A percentile compares a stretch with the other conserved stretches of the same genome.
phyloP scores from a whole-genome alignment of 2,329 filamentous ascomycete genomes.

The Pseudomassariella vexata region DNA sequence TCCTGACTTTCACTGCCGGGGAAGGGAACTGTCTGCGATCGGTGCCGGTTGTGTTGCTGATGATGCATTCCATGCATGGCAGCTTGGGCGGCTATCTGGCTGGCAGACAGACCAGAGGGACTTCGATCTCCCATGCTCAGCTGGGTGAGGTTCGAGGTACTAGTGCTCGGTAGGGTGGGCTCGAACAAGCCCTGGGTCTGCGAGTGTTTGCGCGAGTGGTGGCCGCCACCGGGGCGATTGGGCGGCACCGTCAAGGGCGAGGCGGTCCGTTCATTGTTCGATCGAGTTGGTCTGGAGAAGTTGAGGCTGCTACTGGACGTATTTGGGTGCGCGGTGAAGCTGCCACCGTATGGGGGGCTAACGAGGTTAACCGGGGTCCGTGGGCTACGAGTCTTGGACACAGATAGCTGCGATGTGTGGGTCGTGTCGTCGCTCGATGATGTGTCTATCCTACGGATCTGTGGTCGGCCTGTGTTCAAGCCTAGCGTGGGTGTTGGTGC shows the following conservation, averaged over 20 bases:
- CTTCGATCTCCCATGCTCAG: slow-evolving; percentile 37
- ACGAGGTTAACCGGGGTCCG: slow-evolving; percentile 29
- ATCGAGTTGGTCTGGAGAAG: slow-evolving; percentile 50
- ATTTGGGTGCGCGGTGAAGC: slow-evolving; percentile 41
- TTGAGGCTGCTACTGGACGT: slow-evolving; percentile 44
- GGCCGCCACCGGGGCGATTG: slow-evolving; percentile 28
- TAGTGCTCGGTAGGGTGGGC: slow-evolving; percentile 61
- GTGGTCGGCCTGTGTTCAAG: slow-evolving; percentile 25
- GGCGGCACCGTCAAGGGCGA: slow-evolving; percentile 38
- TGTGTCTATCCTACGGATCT: slow-evolving; percentile 38
- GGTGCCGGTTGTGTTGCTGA: slow-evolving; percentile 49
- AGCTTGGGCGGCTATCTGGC: slow-evolving; percentile 74
- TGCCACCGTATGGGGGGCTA: slow-evolving; percentile 43
- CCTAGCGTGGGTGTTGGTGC: slow-evolving; percentile 19
- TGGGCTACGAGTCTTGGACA: slow-evolving; percentile 38
- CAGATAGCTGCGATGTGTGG: slow-evolving; percentile 16
- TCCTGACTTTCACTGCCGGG: slow-evolving; percentile 39
- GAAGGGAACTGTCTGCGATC: slow-evolving; percentile 68
- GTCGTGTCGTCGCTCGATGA: slow-evolving; percentile 37
- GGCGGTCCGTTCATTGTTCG: slow-evolving; percentile 28
- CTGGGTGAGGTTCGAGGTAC: slow-evolving; percentile 48
- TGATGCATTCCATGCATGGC: slow-evolving; percentile 62
- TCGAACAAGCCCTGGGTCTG: slow-evolving; percentile 74
- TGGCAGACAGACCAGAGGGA: slow-evolving; percentile 48
- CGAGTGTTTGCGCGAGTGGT: slow-evolving; percentile 53